Conservation (phyloP, 1,284 basidiomycete species). For the Heterobasidion occidentale region DNA sequence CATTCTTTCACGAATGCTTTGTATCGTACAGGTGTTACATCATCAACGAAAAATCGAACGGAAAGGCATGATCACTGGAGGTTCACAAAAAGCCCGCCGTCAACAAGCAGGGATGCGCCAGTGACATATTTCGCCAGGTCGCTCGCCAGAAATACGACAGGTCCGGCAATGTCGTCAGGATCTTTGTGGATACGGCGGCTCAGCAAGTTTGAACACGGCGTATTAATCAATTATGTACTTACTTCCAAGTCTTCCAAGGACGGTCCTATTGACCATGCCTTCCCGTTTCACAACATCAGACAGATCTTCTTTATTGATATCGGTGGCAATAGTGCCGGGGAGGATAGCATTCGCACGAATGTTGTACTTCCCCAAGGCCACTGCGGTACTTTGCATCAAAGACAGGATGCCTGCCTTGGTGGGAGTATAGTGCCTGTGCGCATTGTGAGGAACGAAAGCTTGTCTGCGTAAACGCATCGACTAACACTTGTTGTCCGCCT, state of each 20-base stretch:
- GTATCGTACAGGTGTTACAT: too few species aligned
- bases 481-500: constrained; percentile 62
- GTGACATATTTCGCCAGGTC: constrained; percentile 73
- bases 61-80: constrained; percentile 42
- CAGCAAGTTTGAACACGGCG: neutral
- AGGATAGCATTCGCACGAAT: constrained; percentile 68
- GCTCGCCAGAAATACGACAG: constrained; percentile 69
- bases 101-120: constrained; percentile 63
- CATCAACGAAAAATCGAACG: too few species aligned
- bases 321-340: constrained; percentile 70
- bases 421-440: neutral
- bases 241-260: constrained; percentile 63
- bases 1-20: too few species aligned
- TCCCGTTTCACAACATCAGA: constrained; percentile 52
- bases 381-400: constrained; percentile 78
- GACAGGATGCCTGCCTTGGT: constrained; percentile 60
- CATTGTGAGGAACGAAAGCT: neutral
- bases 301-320: constrained; percentile 76
- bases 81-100: constrained; percentile 76
- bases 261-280: constrained; percentile 62
- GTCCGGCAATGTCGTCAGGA: constrained; percentile 72
- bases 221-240: constrained; percentile 13
- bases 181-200: constrained; percentile 22
- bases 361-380: constrained; percentile 68
- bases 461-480: neutral